Conservation (phyloP, 768 basidiomycete genomes). For the Gloeopeniophorella convolvens region DNA sequence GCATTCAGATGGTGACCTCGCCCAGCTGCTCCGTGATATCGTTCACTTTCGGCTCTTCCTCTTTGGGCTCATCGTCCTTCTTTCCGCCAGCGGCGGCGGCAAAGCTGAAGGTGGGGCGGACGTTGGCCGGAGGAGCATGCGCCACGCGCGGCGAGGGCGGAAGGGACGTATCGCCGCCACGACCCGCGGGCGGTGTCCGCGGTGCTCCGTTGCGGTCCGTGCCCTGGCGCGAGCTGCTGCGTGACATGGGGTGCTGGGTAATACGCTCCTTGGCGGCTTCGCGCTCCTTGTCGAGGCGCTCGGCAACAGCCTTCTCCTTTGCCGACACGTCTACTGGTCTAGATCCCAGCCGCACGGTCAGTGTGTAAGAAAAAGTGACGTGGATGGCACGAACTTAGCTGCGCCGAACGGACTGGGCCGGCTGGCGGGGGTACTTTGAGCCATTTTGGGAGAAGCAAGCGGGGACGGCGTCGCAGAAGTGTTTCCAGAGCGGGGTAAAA, state of each 20-base stretch:
- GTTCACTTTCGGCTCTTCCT: constrained; percentile 20
- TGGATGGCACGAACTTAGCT: constrained; percentile 51
- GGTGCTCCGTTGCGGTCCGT: constrained; percentile 26
- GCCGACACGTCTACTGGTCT: constrained; percentile 82
- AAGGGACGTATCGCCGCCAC: constrained; percentile 13
- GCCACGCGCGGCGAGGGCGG: constrained; percentile 16
- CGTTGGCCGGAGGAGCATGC: constrained; percentile 35
- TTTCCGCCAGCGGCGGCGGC: constrained; percentile 61
- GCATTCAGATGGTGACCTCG: constrained; percentile 31
- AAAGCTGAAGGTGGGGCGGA: constrained; percentile 75
- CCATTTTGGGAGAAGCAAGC: constrained; percentile 71
- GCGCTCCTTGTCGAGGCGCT: constrained; percentile 63
- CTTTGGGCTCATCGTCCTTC: constrained; percentile 30
- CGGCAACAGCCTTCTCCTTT: constrained; percentile 68
- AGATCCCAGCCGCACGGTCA: background rate
- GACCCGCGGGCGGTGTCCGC: constrained; percentile 24
- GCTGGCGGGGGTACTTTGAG: constrained; percentile 34
- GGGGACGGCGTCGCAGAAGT: constrained; percentile 67
- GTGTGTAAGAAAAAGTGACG: background rate
- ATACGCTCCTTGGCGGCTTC: constrained; percentile 34
- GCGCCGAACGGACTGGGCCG: constrained; percentile 80
- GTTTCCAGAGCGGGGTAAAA: constrained; percentile 70
- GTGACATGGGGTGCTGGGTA: constrained; percentile 36
- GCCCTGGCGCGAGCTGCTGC: constrained; percentile 34
- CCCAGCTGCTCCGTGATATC: constrained; percentile 29